phyloP scores from a whole-genome alignment of 23 red algal genomes.

The Gracilaria domingensis region DNA sequence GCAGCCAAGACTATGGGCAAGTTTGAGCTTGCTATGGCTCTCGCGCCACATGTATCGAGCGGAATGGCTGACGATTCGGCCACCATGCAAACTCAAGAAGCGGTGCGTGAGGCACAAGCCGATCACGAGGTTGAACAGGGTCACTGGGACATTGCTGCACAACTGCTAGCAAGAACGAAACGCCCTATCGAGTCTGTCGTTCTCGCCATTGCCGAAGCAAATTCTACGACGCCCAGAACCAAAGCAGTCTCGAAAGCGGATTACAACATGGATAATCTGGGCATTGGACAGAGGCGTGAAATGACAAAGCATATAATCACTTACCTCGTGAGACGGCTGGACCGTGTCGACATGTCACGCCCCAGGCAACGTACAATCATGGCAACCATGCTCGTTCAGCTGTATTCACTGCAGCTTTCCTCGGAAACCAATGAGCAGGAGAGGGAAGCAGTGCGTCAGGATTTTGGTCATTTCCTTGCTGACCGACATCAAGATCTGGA shows the following conservation, averaged over 20 bases:
- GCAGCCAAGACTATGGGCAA: constrained; percentile 58
- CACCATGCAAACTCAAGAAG: constrained; percentile 56
- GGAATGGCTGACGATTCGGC: constrained; percentile 50
- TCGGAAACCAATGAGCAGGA: constrained; percentile 40
- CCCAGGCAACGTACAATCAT: constrained; percentile 72
- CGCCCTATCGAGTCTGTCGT: constrained; percentile 71
- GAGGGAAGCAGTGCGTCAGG: constrained; percentile 52
- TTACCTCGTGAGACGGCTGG: constrained; percentile 65
- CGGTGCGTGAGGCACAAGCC: constrained; percentile 70
- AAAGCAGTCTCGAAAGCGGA: not conserved
- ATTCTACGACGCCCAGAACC: not conserved
- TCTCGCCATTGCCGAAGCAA: constrained; percentile 51
- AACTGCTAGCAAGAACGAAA: constrained; percentile 65
- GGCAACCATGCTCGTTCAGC: constrained; percentile 65
- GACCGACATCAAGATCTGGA: constrained; percentile 65
- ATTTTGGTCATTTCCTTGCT: constrained; percentile 70
- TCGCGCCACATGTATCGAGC: constrained; percentile 65
- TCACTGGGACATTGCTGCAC: constrained; percentile 69
- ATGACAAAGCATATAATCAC: constrained; percentile 66
- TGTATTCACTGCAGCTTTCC: constrained; percentile 60
- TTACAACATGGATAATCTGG: constrained; percentile 25
- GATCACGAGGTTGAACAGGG: constrained; percentile 61
- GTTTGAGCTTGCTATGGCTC: constrained; percentile 74
- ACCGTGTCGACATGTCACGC: constrained; percentile 36
- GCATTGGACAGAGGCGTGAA: constrained; percentile 20